phyloP scores from a whole-genome alignment of 345 rosid genomes.

The Moricandia moricandioides region DNA sequence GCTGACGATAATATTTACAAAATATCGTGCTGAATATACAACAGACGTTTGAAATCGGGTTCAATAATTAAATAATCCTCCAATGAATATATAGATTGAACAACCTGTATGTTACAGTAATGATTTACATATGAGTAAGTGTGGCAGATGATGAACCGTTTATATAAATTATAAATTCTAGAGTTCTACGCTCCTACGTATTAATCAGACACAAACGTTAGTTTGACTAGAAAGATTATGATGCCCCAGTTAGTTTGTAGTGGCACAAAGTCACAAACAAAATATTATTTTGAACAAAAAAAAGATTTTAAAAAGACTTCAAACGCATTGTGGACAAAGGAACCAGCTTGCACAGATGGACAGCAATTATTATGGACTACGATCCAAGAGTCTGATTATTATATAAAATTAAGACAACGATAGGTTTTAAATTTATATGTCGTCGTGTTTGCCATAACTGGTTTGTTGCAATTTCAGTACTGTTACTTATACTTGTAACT shows the following conservation, averaged over 20 bases:
- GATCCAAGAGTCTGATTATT: background rate
- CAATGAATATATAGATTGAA: background rate
- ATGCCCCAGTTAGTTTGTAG: background rate
- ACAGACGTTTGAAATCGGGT: background rate
- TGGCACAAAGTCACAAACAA: background rate
- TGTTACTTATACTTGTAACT: too few species aligned
- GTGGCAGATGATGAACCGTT: background rate
- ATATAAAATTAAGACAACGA: background rate
- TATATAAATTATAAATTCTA: background rate
- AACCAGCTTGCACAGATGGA: slow-evolving; percentile 1
- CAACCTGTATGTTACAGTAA: background rate
- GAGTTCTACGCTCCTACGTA: background rate
- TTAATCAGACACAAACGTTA: background rate
- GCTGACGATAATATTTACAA: background rate
- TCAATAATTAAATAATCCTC: background rate
- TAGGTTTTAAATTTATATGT: background rate
- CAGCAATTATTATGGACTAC: background rate
- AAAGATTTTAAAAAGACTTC: background rate
- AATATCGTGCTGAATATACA: background rate
- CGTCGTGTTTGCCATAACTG: background rate
- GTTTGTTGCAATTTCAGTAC: background rate
- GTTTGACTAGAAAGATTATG: slow-evolving; percentile 10
- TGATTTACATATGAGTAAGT: background rate
- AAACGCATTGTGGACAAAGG: background rate
- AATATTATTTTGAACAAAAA: background rate